phyloP scores from a whole-genome alignment of 2,329 filamentous ascomycete genomes.

The Fusarium burgessii region DNA sequence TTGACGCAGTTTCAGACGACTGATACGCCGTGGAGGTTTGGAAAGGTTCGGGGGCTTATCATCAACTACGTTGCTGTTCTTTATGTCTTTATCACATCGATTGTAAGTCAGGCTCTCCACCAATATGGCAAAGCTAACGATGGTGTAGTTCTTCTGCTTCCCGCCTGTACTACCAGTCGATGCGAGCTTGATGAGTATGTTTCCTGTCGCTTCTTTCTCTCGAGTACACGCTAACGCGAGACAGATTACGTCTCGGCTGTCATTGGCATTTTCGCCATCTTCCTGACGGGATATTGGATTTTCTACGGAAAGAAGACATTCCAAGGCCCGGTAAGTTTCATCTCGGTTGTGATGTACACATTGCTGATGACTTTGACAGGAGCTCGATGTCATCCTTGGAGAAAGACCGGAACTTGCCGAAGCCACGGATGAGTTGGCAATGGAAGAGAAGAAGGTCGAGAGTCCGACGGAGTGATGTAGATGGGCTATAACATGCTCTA shows the following conservation, averaged over 20 bases:
- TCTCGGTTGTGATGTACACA: rapidly evolving
- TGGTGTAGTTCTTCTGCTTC: constrained; percentile 38
- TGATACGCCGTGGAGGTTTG: constrained; percentile 29
- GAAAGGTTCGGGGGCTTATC: constrained; percentile 8
- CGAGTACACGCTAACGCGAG: neutral
- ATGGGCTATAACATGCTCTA: rapidly evolving
- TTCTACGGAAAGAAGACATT: constrained; percentile 34
- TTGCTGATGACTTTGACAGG: neutral
- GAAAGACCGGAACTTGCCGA: constrained; percentile 17
- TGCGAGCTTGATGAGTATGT: constrained; percentile 36
- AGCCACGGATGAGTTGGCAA: constrained; percentile 23
- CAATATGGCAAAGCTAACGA: neutral
- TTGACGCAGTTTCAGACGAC: neutral
- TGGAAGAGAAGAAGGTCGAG: constrained; percentile 26
- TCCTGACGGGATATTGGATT: constrained; percentile 28
- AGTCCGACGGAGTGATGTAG: neutral
- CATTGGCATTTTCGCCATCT: constrained; percentile 50
- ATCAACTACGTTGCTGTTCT: constrained; percentile 32
- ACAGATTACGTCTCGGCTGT: constrained; percentile 54
- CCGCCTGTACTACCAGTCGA: constrained; percentile 29
- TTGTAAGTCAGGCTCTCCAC: neutral
- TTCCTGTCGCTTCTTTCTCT: rapidly evolving
- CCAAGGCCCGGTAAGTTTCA: constrained; percentile 29
- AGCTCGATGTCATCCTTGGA: constrained; percentile 29
- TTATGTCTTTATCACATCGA: constrained; percentile 35